Base-by-base conservation (phyloP, 2,329 filamentous ascomycete genomes). In the Rhynchosporium agropyri region DNA sequence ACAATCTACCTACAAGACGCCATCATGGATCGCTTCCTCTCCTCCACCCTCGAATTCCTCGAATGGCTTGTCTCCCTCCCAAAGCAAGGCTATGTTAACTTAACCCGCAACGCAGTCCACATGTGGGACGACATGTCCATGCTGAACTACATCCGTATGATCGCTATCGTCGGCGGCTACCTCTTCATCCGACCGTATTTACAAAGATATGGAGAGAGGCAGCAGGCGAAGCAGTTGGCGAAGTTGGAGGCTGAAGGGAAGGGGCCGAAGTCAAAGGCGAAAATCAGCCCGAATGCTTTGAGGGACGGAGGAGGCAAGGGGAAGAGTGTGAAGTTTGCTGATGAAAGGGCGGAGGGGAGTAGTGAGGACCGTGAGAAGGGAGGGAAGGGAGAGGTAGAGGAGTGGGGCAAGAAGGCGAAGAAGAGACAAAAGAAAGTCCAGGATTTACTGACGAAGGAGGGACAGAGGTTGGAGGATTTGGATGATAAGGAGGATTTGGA, bases 401-500 rank as follows among this genome's bases (percentile, higher is more conserved):
- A 86, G 78, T 88, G 89, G 9, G 80, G 88, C 67, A 83, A 85
- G 74, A 83, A 89, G 69, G 88, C 91, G 78, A 83, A 88, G 72
- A 82, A 83, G 68, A 81, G 89, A 75, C 78, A 90, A 65, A 86
- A 86, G 79, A 83, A 86, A 72, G 74, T 89, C 71, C 75, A 90
- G 65, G 86, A 87, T 70, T 83, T 81, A 54, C 80, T 86, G 68
- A 88, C 90, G 77, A 62, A 70, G 69, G 68, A 70, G 66, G 79
- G 20, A 20, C 20, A 84, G 77, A 76, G 77, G 71, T 76, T 84
- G 69, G 79, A 82, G 68, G 81, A 85, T 20, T 20, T 20, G 70
- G 86, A 88, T 69, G 84, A 88, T 63, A 82, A 90, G 68, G 85
- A 89, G 64, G 88, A 91, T 74, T 89, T 89, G 77, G 89, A 92